Base-by-base conservation (phyloP, 495 filamentous ascomycete species). In the Wilcoxina mikolae region DNA sequence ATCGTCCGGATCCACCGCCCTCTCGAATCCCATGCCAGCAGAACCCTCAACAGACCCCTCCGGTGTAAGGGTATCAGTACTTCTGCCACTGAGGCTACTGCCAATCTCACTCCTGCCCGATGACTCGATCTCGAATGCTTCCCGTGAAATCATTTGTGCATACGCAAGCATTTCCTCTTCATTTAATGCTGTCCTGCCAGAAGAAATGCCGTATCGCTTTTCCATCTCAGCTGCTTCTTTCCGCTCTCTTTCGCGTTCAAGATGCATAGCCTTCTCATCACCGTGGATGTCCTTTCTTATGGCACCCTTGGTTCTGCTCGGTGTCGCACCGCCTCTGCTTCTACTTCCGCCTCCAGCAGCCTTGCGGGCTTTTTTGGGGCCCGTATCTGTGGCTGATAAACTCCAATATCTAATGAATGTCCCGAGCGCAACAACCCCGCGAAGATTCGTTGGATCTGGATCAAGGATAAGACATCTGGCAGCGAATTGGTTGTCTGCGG, bases 141-240 rank as follows among this genome's bases (percentile, higher is more conserved):
- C 93, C 60, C 90, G 76, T 45, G 86, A 94, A 18, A 98, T 69
- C 72, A 96, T 77, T 51, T 82, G 79, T 1, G 90, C 91, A 67
- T 96, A 98, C 11, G 80, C 83, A 27, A 98, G 58, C 38, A 90
- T 78, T 61, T 98, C 87, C 56, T 95, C 89, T 62, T 95, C 89
- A 49, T 72, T 87, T 17, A 88, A 71, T 11, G 84, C 87, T 9
- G 83, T 76, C 3, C 91, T 66, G 53, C 88, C 87, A 12, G 87
- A 73, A 7, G 86, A 87, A 59, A 95, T 93, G 31, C 93, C 78
- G 23, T 78, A 78, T 15, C 79, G 82, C 31, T 94, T 74, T 35
- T 78, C 74, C 25, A 78, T 69, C 31, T 77, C 76, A 2, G 11
- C 4, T 2, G 18, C 39, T 57, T 87, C 79, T 51, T 81, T 76